These are phyloP conservation scores for Ceratonia siliqua DNA, from an alignment of 306 rosid species.

Conservation along the genomic window DNA sequence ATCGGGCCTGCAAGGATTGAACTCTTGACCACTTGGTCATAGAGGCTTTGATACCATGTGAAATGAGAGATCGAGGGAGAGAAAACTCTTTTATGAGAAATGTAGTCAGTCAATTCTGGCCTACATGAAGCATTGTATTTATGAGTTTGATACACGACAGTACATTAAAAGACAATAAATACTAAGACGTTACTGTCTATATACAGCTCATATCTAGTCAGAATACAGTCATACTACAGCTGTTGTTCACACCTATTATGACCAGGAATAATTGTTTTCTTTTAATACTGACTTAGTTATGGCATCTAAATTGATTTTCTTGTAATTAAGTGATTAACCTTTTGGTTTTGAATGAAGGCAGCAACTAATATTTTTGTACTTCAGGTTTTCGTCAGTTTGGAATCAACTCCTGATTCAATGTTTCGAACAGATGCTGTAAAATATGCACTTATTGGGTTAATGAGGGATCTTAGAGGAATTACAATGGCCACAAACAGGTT, in stretches of 20 bases:
- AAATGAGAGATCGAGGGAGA: too few species aligned
- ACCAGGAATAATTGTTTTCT: neutral
- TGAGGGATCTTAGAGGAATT: slow-evolving; percentile 99
- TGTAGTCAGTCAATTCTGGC: too few species aligned
- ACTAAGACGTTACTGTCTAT: too few species aligned
- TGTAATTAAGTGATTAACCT: neutral
- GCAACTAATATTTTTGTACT: slow-evolving; percentile 24
- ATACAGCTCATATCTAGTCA: too few species aligned
- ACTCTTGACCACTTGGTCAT: neutral
- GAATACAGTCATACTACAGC: too few species aligned
- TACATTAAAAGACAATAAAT: too few species aligned
- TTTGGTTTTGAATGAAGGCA: slow-evolving; percentile 12
- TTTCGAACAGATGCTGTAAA: slow-evolving; percentile 90
- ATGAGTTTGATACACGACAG: too few species aligned
- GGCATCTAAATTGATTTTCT: slow-evolving; percentile 20
- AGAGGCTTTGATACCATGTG: neutral
- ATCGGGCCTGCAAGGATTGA: neutral
- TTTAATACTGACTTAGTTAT: neutral
- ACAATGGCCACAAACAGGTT: slow-evolving; percentile 98
- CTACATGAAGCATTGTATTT: too few species aligned
- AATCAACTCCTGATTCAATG: slow-evolving; percentile 88
- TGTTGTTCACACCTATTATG: too few species aligned
- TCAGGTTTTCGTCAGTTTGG: slow-evolving; percentile 86
- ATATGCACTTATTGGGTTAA: slow-evolving; percentile 81
- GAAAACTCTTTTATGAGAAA: too few species aligned